Evolutionary conservation across 163 green algal genomes (phyloP), one percentile per base, ranked within the genome.

Genomic region (Prototheca wickerhamii): DNA sequence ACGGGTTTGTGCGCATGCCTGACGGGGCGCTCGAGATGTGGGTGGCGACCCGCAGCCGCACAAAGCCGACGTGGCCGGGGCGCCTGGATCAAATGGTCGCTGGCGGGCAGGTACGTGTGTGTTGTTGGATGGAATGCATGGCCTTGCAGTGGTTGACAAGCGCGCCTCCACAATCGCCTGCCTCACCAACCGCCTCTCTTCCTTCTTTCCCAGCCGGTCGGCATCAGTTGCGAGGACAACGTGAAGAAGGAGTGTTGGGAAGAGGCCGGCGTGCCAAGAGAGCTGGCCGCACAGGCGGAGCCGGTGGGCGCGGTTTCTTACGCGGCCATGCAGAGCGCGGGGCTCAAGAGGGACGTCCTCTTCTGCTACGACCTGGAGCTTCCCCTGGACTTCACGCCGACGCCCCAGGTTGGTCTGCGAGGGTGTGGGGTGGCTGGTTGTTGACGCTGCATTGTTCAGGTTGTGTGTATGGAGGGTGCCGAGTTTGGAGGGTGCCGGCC

Each of bases 281-380:
- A 85, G 33, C 67, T 97, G 33, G 86, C 81, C 26, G 26, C 40
- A 23, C 71, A 58, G 4, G 82, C 83, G 44, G 49, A 49, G 1
- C 67, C 84, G 0, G 77, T 79, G 1, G 89, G 87, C 3, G 84
- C 72, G 3, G 84, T 96, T 12, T 89, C 72, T 60, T 96, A 94
- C 77, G 69, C 65, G 3, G 83, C 70, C 34, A 69, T 87, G 63
- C 57, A 61, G 57, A 25, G 30, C 0, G 53, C 34, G 18, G 88
- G 83, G 4, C 54, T 90, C 5, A 95, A 95, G 67, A 75, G 86
- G 3, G 92, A 97, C 65, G 87, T 95, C 46, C 77, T 98, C 1
- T 97, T 96, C 61, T 82, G 73, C n/a, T 98, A 93, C 70, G 92
- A 98, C 73, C 71, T 98, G n/a, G 61, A 91, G 73, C 82, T 98